Percentiles rank a stretch among this genome's conserved stretches.
Evolutionary conservation across 192 early-diverging fungal genomes (phyloP).

Genomic region (Oehlia diaphana): DNA sequence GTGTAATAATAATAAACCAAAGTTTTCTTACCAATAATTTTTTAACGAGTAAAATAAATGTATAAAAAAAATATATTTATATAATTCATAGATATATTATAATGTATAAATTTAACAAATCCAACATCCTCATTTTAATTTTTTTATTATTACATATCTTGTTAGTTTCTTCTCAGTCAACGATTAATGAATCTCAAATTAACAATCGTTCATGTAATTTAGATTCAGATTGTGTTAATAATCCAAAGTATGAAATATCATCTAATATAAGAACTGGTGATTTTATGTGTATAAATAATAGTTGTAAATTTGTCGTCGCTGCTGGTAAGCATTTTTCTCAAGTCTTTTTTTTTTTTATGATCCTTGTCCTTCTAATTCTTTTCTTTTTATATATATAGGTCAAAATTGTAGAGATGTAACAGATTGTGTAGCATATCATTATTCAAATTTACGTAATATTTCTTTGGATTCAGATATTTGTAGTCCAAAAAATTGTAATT

Average conservation of each 20-base stretch:
- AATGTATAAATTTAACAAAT: background rate
- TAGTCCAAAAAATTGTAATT: slow-evolving; percentile 54
- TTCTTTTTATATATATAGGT: slow-evolving; percentile 22
- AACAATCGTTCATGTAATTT: background rate
- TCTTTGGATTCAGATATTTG: slow-evolving; percentile 40
- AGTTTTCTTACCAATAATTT: no score
- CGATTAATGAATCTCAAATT: background rate
- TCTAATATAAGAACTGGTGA: background rate
- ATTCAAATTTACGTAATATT: slow-evolving; percentile 35
- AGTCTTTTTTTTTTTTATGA: no score
- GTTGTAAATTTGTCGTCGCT: slow-evolving; percentile 60
- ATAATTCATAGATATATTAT: background rate
- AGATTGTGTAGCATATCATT: slow-evolving; percentile 58
- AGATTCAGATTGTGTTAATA: background rate
- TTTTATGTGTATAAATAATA: slow-evolving; percentile 7
- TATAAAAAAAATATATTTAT: background rate
- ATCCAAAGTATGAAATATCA: background rate
- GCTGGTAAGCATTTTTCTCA: slow-evolving; percentile 40
- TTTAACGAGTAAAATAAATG: background rate
- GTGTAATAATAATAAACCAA: no score
- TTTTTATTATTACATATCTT: background rate
- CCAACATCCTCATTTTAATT: background rate
- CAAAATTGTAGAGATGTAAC: slow-evolving; percentile 48
- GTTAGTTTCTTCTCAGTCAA: background rate
- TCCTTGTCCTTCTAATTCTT: slow-evolving; percentile 7